Evolutionary conservation across 768 basidiomycete species (phyloP).

Genomic region (Cyclocybe cylindracea): DNA sequence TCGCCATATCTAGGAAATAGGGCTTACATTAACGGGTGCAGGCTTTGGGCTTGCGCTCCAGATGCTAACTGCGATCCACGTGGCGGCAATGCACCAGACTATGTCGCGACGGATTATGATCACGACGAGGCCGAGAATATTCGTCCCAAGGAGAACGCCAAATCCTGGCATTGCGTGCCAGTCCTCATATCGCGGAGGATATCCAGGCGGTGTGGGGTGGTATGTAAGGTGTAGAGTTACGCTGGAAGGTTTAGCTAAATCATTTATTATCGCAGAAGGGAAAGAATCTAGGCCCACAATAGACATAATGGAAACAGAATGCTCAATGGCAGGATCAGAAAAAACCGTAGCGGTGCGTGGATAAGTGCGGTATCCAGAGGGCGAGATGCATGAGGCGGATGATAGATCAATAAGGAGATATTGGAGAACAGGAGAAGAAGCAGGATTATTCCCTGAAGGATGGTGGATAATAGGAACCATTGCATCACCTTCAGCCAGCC

Average conservation of each 20-base stretch:
- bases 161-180: slow-evolving; percentile 76
- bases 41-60: slow-evolving; percentile 67
- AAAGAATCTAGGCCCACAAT: slow-evolving; percentile 43
- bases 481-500: slow-evolving; percentile 54
- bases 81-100: slow-evolving; percentile 74
- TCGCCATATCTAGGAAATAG: not conserved
- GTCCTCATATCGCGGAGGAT: slow-evolving; percentile 54
- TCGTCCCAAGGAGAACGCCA: slow-evolving; percentile 63
- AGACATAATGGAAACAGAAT: slow-evolving; percentile 61
- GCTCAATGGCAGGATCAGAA: slow-evolving; percentile 52
- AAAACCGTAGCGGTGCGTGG: slow-evolving; percentile 84
- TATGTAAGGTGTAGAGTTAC: slow-evolving; percentile 70
- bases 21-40: slow-evolving; percentile 60
- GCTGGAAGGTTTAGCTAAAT: slow-evolving; percentile 33
- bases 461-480: slow-evolving; percentile 74
- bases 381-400: slow-evolving; percentile 53
- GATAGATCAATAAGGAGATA: slow-evolving; percentile 73
- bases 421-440: slow-evolving; percentile 80
- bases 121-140: slow-evolving; percentile 57
- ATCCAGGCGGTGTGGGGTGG: slow-evolving; percentile 40
- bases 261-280: not conserved
- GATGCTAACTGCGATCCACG: slow-evolving; percentile 71
- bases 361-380: slow-evolving; percentile 83
- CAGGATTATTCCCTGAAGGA: slow-evolving; percentile 71
- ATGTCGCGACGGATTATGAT: slow-evolving; percentile 62